These are phyloP conservation scores for Cocos nucifera DNA, from an alignment of 176 grass and related monocot genomes.

Conservation along the genomic window DNA sequence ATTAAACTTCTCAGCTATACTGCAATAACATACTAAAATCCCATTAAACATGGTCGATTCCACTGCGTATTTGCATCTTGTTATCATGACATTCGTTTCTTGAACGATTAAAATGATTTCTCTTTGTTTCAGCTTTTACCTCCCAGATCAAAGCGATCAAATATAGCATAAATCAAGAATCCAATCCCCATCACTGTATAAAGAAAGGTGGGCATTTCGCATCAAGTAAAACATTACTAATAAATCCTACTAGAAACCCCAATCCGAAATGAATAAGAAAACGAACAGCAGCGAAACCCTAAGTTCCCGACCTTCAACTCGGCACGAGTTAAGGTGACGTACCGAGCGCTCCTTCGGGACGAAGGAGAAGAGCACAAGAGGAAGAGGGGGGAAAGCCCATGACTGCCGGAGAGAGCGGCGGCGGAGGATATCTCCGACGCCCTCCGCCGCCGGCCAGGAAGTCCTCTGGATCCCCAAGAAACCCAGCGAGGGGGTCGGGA, in stretches of 20 bases:
- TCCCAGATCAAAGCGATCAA: no score
- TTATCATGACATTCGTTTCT: no score
- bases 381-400: neutral
- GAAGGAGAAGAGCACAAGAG: conserved; percentile 1
- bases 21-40: no score
- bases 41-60: no score
- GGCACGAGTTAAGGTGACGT: conserved; percentile 41
- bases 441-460: neutral
- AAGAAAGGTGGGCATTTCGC: no score
- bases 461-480: conserved; percentile 10
- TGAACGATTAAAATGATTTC: no score
- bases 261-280: neutral
- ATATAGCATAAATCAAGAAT: no score
- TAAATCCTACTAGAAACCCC: neutral
- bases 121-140: no score
- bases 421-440: conserved; percentile 7
- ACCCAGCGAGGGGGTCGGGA: conserved; percentile 14
- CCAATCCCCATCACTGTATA: no score
- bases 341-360: conserved; percentile 21
- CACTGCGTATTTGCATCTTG: no score
- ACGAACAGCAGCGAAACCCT: neutral
- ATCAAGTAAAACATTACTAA: neutral
- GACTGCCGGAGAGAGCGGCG: conserved; percentile 15
- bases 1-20: no score
- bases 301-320: conserved; percentile 32